phyloP scores from a whole-genome alignment of 768 basidiomycete genomes.

The Trichaptum fuscoviolaceum region DNA sequence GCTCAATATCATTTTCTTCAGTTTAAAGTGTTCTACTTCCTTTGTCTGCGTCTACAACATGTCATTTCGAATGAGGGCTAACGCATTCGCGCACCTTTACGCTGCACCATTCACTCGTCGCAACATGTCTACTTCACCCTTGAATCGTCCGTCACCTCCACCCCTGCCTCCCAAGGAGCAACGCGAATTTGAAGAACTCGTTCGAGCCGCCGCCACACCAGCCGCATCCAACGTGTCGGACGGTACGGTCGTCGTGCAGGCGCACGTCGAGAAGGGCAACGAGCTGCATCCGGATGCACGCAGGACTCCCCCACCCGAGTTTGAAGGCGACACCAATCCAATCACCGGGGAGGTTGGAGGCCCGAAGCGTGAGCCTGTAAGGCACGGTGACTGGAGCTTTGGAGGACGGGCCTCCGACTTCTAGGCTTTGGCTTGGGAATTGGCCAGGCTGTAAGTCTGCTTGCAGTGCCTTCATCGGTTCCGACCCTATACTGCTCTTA shows the following conservation, averaged over 20 bases:
- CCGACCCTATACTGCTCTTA: too few species aligned
- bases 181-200: constrained; percentile 82
- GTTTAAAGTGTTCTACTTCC: background rate
- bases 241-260: constrained; percentile 9
- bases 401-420: constrained; percentile 88
- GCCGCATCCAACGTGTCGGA: constrained; percentile 23
- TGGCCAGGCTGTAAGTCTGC: too few species aligned
- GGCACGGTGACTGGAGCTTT: constrained; percentile 83
- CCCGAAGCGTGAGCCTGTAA: constrained; percentile 81
- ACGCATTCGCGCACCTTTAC: background rate
- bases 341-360: constrained; percentile 81
- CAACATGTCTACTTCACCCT: constrained; percentile 23
- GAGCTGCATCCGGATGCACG: constrained; percentile 69
- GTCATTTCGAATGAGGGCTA: background rate
- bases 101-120: background rate
- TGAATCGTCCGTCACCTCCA: constrained; percentile 65
- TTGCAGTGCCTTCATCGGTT: too few species aligned
- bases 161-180: constrained; percentile 72
- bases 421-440: constrained; percentile 25
- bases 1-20: too few species aligned
- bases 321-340: constrained; percentile 79
- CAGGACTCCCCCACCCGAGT: constrained; percentile 53
- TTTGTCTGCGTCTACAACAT: background rate
- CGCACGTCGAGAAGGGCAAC: constrained; percentile 35
- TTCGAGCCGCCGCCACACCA: constrained; percentile 46